Evolutionary conservation across 805 yeast genomes (phyloP).

Genomic region (Candida cerambycidarum): DNA sequence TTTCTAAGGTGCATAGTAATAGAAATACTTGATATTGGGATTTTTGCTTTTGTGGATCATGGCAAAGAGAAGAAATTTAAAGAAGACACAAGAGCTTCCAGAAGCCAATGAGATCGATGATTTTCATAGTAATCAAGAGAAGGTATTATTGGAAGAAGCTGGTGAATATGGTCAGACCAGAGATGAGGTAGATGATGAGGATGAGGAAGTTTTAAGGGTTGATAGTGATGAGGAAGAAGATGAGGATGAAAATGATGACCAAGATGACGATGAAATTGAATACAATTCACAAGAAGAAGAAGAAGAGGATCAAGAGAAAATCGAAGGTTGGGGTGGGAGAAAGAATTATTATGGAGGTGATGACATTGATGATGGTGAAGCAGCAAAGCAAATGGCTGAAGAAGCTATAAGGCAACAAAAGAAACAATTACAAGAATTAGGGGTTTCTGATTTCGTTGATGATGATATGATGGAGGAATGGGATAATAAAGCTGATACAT

Average conservation of each 20-base stretch:
- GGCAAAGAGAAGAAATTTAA: constrained; percentile 18
- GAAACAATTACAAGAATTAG: constrained; percentile 65
- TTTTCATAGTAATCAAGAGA: constrained; percentile 60
- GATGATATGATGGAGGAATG: constrained; percentile 82
- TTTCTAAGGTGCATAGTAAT: too few relatives aligned
- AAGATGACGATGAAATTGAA: constrained; percentile 44
- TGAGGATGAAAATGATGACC: constrained; percentile 35
- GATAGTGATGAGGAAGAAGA: constrained; percentile 27
- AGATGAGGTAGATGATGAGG: constrained; percentile 22
- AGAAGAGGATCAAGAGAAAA: constrained; percentile 26
- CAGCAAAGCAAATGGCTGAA: constrained; percentile 73
- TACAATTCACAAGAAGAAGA: constrained; percentile 30
- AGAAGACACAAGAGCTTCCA: constrained; percentile 20
- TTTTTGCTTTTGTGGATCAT: constrained; percentile 11
- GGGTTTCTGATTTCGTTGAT: constrained; percentile 60
- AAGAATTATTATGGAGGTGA: constrained; percentile 61
- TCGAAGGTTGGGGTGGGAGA: constrained; percentile 47
- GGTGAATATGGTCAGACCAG: constrained; percentile 37
- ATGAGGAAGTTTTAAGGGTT: constrained; percentile 48
- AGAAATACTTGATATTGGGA: too few relatives aligned
- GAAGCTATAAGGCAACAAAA: constrained; percentile 89
- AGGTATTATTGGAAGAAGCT: constrained; percentile 56
- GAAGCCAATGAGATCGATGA: constrained; percentile 69
- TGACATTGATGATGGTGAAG: constrained; percentile 69
- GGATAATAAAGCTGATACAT: constrained; percentile 54